Evolutionary conservation across 768 basidiomycete genomes (phyloP).

Genomic region (Leucocoprinus birnbaumii): DNA sequence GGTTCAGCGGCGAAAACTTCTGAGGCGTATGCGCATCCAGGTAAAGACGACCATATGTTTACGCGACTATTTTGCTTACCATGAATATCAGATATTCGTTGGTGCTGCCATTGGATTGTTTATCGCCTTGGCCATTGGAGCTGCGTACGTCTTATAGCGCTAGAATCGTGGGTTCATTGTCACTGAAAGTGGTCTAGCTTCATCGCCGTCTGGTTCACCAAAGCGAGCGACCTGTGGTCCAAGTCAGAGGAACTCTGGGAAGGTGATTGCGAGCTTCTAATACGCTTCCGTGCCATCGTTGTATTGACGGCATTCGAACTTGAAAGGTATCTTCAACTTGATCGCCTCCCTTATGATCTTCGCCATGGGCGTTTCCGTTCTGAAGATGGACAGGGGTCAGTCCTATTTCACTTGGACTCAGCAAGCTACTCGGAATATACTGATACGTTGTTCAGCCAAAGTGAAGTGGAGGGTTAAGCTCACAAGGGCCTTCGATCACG

Average conservation of each 20-base stretch:
- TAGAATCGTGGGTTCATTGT: too few relatives aligned
- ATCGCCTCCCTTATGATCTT: constrained; percentile 83
- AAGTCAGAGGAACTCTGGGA: constrained; percentile 92
- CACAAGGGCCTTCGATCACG: constrained; percentile 65
- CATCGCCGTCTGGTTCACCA: constrained; percentile 94
- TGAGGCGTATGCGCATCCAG: constrained; percentile 71
- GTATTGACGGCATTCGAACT: background rate
- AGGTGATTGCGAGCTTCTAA: constrained; percentile 45
- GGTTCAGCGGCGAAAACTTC: constrained; percentile 37
- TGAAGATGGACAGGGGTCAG: constrained; percentile 82
- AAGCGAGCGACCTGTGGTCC: constrained; percentile 79
- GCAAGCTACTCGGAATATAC: too few relatives aligned
- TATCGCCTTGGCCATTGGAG: constrained; percentile 80
- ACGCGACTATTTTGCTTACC: background rate
- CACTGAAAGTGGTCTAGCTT: constrained; percentile 38
- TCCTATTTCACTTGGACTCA: background rate
- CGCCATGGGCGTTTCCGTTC: constrained; percentile 91
- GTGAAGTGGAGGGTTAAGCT: constrained; percentile 95
- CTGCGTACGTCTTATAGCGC: constrained; percentile 42
- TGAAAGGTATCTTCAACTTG: constrained; percentile 62
- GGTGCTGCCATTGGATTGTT: constrained; percentile 75
- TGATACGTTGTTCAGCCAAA: constrained; percentile 49
- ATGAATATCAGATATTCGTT: constrained; percentile 56
- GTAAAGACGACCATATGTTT: constrained; percentile 23
- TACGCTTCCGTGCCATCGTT: background rate